These are phyloP conservation scores for Talaromyces marneffei DNA, from an alignment of 2,329 filamentous ascomycete species.

Conservation along the genomic window DNA sequence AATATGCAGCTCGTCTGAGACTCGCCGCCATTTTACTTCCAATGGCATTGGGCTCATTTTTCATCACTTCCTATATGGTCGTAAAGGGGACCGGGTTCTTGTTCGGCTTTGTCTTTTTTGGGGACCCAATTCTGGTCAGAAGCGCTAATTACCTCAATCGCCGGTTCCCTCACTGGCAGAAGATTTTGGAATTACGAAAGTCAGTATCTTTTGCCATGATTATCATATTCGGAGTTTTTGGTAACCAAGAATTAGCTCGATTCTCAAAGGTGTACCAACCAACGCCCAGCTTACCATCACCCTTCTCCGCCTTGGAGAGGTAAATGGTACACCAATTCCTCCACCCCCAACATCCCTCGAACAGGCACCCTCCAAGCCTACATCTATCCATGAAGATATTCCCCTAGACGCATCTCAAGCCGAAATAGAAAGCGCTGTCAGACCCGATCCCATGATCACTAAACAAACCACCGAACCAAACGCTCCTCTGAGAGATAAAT, in stretches of 20 bases:
- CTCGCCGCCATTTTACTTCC: constrained; percentile 52
- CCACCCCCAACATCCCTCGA: constrained; percentile 47
- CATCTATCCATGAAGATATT: constrained; percentile 48
- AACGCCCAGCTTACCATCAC: constrained; percentile 80
- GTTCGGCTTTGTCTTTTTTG: constrained; percentile 72
- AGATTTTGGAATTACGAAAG: constrained; percentile 66
- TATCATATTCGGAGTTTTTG: background rate
- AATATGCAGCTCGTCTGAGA: constrained; percentile 47
- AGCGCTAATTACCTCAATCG: constrained; percentile 47
- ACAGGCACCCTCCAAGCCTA: constrained; percentile 47
- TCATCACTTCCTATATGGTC: constrained; percentile 55
- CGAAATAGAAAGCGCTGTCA: constrained; percentile 61
- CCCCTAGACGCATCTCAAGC: constrained; percentile 57
- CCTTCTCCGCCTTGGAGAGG: constrained; percentile 72
- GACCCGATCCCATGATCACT: constrained; percentile 40
- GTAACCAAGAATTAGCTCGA: constrained; percentile 44
- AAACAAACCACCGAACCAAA: constrained; percentile 3
- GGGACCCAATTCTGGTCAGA: constrained; percentile 64
- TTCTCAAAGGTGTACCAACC: constrained; percentile 76
- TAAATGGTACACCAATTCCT: constrained; percentile 71
- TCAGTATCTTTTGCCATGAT: constrained; percentile 12
- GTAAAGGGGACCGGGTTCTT: constrained; percentile 62
- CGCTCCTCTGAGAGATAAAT: constrained; percentile 2
- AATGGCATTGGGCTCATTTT: constrained; percentile 47
- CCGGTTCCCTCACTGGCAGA: constrained; percentile 65